Evolutionary conservation across 257 asterid species (phyloP).

Genomic region (Nyctanthes arbortristis): DNA sequence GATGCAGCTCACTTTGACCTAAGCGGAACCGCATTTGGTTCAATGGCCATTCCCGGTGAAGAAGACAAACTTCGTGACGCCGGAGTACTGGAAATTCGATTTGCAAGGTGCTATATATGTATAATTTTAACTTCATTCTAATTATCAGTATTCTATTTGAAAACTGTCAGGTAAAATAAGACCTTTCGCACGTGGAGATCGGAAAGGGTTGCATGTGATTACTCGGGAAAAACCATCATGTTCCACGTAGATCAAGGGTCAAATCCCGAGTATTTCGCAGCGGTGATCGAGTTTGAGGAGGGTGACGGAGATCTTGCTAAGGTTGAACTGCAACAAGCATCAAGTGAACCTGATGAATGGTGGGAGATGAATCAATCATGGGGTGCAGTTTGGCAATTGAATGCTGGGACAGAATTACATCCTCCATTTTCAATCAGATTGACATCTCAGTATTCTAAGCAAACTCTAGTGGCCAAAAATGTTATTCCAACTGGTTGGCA

Average conservation of each 20-base stretch:
- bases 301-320: conserved; percentile 67
- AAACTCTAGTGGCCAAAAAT: conserved; percentile 47
- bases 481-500: conserved; percentile 70
- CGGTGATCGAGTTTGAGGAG: conserved; percentile 54
- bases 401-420: conserved; percentile 41
- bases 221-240: conserved; percentile 49
- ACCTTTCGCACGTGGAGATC: too few relatives aligned
- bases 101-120: conserved; percentile 41
- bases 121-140: too few relatives aligned
- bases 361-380: conserved; percentile 66
- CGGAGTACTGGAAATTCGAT: conserved; percentile 49
- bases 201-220: conserved; percentile 67
- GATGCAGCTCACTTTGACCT: conserved; percentile 69
- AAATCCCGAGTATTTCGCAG: conserved; percentile 55
- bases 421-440: conserved; percentile 61
- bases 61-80: conserved; percentile 58
- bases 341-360: conserved; percentile 38
- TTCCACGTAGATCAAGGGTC: conserved; percentile 70
- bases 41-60: conserved; percentile 61
- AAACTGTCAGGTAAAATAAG: too few relatives aligned
- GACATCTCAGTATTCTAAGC: conserved; percentile 45
- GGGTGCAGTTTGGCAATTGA: conserved; percentile 75
- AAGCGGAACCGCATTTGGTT: conserved; percentile 74
- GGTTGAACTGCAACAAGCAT: conserved; percentile 46
- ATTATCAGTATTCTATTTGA: too few relatives aligned